Evolutionary conservation across 2,329 filamentous ascomycete genomes (phyloP).

Genomic region (Amesomyces nigricolor): DNA sequence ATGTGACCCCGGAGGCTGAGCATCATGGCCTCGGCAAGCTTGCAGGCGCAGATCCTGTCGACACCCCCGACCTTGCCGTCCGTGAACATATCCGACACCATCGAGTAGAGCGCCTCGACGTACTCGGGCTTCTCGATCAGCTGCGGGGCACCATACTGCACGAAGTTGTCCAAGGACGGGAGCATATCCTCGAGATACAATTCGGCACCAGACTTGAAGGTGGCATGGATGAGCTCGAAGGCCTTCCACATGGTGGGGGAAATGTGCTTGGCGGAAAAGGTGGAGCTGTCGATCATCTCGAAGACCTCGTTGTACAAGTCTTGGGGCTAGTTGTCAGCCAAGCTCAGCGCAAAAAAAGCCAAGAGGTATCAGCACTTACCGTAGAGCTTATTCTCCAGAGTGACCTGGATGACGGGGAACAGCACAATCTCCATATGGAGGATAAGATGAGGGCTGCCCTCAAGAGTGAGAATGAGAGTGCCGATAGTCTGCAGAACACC

Average conservation of each 20-base stretch:
- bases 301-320: constrained; percentile 98
- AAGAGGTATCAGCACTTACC: constrained; percentile 43
- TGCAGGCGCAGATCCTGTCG: constrained; percentile 94
- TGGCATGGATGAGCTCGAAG: constrained; percentile 92
- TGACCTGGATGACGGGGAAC: constrained; percentile 95
- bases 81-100: constrained; percentile 92
- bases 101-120: constrained; percentile 80
- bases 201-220: constrained; percentile 95
- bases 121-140: constrained; percentile 81
- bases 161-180: constrained; percentile 94
- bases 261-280: constrained; percentile 92
- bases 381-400: constrained; percentile 95
- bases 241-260: constrained; percentile 98
- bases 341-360: constrained; percentile 10
- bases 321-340: constrained; percentile 29
- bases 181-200: constrained; percentile 99
- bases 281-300: constrained; percentile 98
- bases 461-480: constrained; percentile 90
- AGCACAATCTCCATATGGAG: constrained; percentile 90
- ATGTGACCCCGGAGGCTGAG: constrained; percentile 84
- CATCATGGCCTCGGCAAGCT: constrained; percentile 95
- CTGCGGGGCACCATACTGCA: constrained; percentile 80
- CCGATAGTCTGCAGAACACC: constrained; percentile 97
- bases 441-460: constrained; percentile 94
- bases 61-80: constrained; percentile 90